Conservation (phyloP, 2,329 filamentous ascomycete genomes). For the Xylariomycetidae sp. region DNA sequence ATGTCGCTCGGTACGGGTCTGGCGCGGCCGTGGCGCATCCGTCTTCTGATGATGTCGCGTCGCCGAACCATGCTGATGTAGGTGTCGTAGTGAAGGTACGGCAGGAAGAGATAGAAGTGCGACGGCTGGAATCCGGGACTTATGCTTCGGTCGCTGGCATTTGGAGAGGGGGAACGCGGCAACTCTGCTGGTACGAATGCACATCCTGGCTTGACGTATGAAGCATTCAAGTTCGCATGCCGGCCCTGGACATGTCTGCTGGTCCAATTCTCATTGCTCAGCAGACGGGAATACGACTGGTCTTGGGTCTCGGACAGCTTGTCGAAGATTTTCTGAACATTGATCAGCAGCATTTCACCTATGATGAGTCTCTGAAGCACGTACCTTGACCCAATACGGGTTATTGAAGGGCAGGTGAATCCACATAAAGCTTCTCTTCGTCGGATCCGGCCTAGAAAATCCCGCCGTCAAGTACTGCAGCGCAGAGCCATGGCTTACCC, state of each 20-base stretch:
- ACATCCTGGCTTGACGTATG: slow-evolving; percentile 43
- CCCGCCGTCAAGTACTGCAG: slow-evolving; percentile 30
- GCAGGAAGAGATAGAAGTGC: slow-evolving; percentile 47
- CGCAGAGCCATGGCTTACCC: slow-evolving; percentile 10
- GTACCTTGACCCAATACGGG: slow-evolving; percentile 51
- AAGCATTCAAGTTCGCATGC: slow-evolving; percentile 43
- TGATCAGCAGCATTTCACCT: slow-evolving; percentile 14
- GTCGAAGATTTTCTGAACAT: slow-evolving; percentile 27
- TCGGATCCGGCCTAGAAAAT: slow-evolving; percentile 33
- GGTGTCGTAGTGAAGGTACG: slow-evolving; percentile 60
- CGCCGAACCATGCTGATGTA: slow-evolving; percentile 52
- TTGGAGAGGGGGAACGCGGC: slow-evolving; percentile 28
- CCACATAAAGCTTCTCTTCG: slow-evolving; percentile 48
- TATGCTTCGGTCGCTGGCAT: slow-evolving; percentile 19
- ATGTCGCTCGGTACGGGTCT: slow-evolving; percentile 50
- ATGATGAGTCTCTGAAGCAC: slow-evolving; percentile 8
- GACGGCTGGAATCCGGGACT: slow-evolving; percentile 19
- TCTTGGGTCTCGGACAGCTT: slow-evolving; percentile 41
- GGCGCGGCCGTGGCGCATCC: slow-evolving; percentile 47
- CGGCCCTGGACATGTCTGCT: slow-evolving; percentile 42
- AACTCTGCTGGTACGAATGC: slow-evolving; percentile 38
- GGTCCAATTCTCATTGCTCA: slow-evolving; percentile 42
- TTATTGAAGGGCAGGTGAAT: slow-evolving; percentile 53
- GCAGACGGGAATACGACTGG: slow-evolving; percentile 33
- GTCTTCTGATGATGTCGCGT: slow-evolving; percentile 46